Evolutionary conservation across 768 basidiomycete genomes (phyloP), one percentile per base, ranked within the genome.

Genomic region (Xerocomus spinulosus): DNA sequence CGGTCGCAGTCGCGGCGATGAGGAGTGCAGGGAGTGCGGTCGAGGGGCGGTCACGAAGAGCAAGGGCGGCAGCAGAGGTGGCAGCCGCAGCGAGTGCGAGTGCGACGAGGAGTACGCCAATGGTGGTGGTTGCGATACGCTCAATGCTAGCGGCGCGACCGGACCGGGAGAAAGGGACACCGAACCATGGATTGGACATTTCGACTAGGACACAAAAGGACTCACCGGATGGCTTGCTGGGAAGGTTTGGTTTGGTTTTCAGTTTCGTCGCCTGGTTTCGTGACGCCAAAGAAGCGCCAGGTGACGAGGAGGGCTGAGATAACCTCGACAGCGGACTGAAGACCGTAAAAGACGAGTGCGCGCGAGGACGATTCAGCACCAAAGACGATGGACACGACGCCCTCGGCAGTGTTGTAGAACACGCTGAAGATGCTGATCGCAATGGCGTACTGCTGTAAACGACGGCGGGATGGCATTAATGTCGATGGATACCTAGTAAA

Each of bases 251-350:
- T 24, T 13, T 38, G 9, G 21, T 9, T 4, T 14, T 46, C 41
- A 17, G 26, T 48, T 49, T 72, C 70, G 37, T 72, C 64, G 7
- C 67, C 65, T 14, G 68, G 66, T 38, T 61, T 64, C 9, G 56
- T 53, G 9, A 64, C 57, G 7, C 60, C 43, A 29, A 66, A 30
- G 48, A 76, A 77, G 26, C 75, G 61, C 75, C 76, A 76, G 15
- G 73, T 53, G 20, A 76, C 76, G 17, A 77, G 62, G 40, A 62
- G 30, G 7, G 73, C 66, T 18, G 75, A 76, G 42, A 70, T 61
- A 26, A 77, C 75, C 50, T 77, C 75, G 36, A 76, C 71, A 6
- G 56, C 72, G 0, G 75, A 76, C 40, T 77, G 75, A 14, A 77
- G 66, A 1, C 76, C 75, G 45, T 73, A 77, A 57, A 77, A 77